Base-by-base conservation (phyloP, 2,329 filamentous ascomycete genomes). In the Parastagonospora nodorum region DNA sequence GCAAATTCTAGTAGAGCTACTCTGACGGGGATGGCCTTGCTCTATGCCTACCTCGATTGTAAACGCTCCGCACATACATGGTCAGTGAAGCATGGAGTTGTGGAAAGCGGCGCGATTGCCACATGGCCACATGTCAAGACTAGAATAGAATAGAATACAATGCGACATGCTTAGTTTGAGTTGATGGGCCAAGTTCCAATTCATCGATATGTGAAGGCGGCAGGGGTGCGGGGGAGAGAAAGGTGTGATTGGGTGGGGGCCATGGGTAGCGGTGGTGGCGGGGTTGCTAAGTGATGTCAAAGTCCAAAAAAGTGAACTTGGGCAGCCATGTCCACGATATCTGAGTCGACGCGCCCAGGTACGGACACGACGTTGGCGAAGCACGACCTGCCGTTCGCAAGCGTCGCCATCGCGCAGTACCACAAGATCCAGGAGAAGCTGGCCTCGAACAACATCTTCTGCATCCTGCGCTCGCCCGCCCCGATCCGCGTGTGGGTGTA, bases 1-100 rank as follows among this genome's bases (percentile, higher is more conserved):
- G 56, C 45, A 48, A 66, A 60, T 28, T 33, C 30, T 35, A 57
- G 47, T 43, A 51, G 61, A 61, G 64, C 62, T 56, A 67, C 10
- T 71, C 66, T 70, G 67, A 70, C 67, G 65, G 53, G 63, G 55
- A 61, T 63, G 55, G 61, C 66, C 60, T 62, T 53, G 51, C 53
- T 43, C 55, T 53, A 48, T 69, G 63, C 62, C 58, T 54, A 50
- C 14, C 59, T 53, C 62, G 69, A 66, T 71, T 72, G 53, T 58
- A 52, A 58, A 55, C 53, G 51, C 57, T 54, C 63, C 61, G 50
- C 59, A 71, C 63, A 69, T 57, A 50, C 40, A 5, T 28, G 27
- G 16, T 38, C 16, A 32, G 4, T 19, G 2, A 29, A 24, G 19
- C 19, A 24, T 24, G 19, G 5, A 24, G 19, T 24, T 24, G 19